phyloP scores from a whole-genome alignment of 2,329 filamentous ascomycete genomes.

The Calonectria pseudoreteaudii region DNA sequence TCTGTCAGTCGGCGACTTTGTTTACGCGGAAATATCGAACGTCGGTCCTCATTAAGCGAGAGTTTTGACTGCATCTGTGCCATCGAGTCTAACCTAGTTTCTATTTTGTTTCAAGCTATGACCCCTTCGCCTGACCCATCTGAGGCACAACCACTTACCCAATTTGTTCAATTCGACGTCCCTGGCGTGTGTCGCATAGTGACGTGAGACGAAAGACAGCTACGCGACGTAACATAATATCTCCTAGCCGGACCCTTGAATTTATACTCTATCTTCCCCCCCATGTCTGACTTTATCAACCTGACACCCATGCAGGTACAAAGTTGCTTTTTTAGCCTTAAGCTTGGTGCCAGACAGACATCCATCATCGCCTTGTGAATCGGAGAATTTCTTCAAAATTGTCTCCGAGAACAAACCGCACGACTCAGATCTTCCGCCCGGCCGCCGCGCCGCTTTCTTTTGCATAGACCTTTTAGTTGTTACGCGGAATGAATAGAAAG shows the following conservation, averaged over 20 bases:
- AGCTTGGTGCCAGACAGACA: background rate
- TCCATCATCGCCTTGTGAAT: background rate
- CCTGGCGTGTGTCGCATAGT: background rate
- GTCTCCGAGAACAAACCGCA: background rate
- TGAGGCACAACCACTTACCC: background rate
- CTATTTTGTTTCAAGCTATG: background rate
- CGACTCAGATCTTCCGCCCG: background rate
- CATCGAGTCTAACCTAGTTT: background rate
- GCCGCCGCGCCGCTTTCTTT: background rate
- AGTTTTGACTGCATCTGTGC: background rate
- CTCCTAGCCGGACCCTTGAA: too few relatives aligned
- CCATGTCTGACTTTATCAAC: too few relatives aligned
- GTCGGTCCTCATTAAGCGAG: background rate
- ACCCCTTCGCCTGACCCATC: background rate
- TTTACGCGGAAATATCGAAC: background rate
- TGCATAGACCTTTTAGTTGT: background rate
- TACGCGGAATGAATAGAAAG: background rate
- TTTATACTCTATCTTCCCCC: too few relatives aligned
- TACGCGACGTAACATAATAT: too few relatives aligned
- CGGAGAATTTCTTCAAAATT: background rate
- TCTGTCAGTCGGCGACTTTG: background rate
- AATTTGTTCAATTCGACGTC: background rate
- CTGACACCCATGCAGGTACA: too few relatives aligned
- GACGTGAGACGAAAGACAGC: background rate
- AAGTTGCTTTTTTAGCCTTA: too few relatives aligned